These are phyloP conservation scores for Penicillium samsonianum DNA, from an alignment of 495 filamentous ascomycete species.

Conservation along the genomic window DNA sequence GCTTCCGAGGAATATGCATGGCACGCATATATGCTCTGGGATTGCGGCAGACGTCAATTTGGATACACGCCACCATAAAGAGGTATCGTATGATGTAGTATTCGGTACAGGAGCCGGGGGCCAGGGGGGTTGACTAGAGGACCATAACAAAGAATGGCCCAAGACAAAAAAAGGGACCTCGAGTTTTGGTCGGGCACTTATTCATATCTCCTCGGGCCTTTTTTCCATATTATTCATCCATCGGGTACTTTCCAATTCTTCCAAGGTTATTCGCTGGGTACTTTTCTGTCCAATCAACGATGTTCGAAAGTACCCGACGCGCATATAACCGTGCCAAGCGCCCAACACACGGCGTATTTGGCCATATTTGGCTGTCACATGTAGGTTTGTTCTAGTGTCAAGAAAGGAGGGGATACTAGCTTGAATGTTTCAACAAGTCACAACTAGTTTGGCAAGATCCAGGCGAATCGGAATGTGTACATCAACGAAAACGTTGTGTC, in stretches of 20 bases:
- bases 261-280: conserved; percentile 1
- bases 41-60: conserved; percentile 1
- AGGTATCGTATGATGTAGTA: too few species aligned
- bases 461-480: conserved; percentile 1
- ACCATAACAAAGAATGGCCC: conserved; percentile 3
- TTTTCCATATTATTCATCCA: conserved; percentile 3
- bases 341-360: too few species aligned
- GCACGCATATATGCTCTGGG: conserved; percentile 2
- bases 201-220: too few species aligned
- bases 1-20: conserved; percentile 3
- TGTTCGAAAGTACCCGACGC: conserved; percentile 2
- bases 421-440: background rate
- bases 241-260: conserved; percentile 4
- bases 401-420: background rate
- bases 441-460: background rate
- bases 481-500: too few species aligned
- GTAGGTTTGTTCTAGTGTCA: background rate
- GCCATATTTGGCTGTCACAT: conserved; percentile 2
- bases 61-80: too few species aligned
- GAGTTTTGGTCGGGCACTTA: conserved; percentile 3
- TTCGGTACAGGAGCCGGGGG: too few species aligned
- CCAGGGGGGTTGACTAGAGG: background rate
- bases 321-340: too few species aligned
- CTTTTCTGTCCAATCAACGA: conserved; percentile 3
- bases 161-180: conserved; percentile 2